Evolutionary conservation across 169 alveolate species (phyloP), one percentile per base, ranked within the genome.

Genomic region (Cryptosporidium sp.): DNA sequence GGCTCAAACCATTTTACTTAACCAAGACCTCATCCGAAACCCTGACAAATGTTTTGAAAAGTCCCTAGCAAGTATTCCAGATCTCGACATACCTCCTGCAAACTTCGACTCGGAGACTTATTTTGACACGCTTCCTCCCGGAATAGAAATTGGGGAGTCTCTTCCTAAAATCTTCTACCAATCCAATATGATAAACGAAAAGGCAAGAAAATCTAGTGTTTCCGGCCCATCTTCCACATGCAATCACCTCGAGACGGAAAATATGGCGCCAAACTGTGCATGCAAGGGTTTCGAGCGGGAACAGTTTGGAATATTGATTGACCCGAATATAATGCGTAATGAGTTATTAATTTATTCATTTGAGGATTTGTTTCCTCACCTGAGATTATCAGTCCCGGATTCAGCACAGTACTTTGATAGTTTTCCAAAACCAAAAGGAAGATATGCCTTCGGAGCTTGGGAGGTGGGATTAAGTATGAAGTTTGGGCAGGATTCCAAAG

Each of bases 21-120:
- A 80, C 68, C 89, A 80, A 67, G 89, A 80, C n/a, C 67, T 80
- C 16, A 62, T 80, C 23, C 18, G 89, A 45, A 80, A 80, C 26
- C 89, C 89, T 16, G 89, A 80, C 16, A 59, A 80, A n/a, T 80
- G 89, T 26, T 80, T 80, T 52, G 89, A 80, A 59, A 80, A 62
- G 52, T 80, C 89, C n/a, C 37, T 80, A n/a, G 31, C 80, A 12
- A 61, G 67, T 43, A 65, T 80, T 37, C 89, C 89, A 9, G 89
- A 80, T 65, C 51, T 80, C 10, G 89, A 74, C 5, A 80, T 80
- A 16, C 89, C 89, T 26, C 41, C 62, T 7, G 74, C 50, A 9
- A 45, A 43, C 50, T 80, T 45, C 35, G 80, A 59, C 29, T n/a
- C 80, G 0, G 75, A 65, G 10, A 62, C 89, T 1, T 80, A 62